Evolutionary conservation across 75 land plant genomes (phyloP).

Genomic region (Ceratopteris richardii): DNA sequence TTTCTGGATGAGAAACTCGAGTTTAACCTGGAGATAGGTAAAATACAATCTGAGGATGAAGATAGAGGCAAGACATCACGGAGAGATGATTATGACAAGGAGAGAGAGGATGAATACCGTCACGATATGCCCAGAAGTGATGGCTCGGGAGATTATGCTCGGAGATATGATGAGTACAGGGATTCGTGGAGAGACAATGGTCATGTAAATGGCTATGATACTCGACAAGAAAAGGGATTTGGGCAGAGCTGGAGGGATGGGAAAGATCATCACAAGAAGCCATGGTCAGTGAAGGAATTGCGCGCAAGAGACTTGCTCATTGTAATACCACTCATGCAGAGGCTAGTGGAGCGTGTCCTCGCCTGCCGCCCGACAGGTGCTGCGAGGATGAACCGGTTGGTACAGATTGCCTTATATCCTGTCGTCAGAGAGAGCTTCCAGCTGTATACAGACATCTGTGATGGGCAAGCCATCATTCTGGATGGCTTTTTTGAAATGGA

Average conservation of each 20-base stretch:
- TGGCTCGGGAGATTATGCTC: not conserved
- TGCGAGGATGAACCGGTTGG: conserved; percentile 57
- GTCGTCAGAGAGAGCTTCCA: conserved; percentile 75
- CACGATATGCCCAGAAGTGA: conserved; percentile 10
- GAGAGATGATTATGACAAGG: too few relatives aligned
- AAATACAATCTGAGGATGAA: too few relatives aligned
- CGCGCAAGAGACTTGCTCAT: not conserved
- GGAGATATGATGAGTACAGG: too few relatives aligned
- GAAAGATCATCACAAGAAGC: conserved; percentile 15
- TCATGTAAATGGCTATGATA: conserved; percentile 11
- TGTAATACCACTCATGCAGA: conserved; percentile 16
- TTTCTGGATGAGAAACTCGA: conserved; percentile 43
- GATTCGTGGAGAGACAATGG: too few relatives aligned
- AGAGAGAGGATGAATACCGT: too few relatives aligned
- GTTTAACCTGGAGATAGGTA: too few relatives aligned
- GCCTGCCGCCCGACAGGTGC: conserved; percentile 74
- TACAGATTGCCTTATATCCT: conserved; percentile 54
- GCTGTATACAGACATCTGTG: conserved; percentile 58
- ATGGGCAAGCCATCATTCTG: conserved; percentile 51
- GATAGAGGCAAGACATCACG: too few relatives aligned
- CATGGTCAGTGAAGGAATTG: conserved; percentile 5
- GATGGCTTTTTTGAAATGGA: conserved; percentile 78
- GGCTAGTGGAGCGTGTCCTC: conserved; percentile 64
- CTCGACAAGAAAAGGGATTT: too few relatives aligned
- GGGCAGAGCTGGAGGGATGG: not conserved